Percentiles rank a stretch among this genome's conserved stretches.
phyloP scores from a whole-genome alignment of 2,329 filamentous ascomycete species.

The Orbilia javanica region DNA sequence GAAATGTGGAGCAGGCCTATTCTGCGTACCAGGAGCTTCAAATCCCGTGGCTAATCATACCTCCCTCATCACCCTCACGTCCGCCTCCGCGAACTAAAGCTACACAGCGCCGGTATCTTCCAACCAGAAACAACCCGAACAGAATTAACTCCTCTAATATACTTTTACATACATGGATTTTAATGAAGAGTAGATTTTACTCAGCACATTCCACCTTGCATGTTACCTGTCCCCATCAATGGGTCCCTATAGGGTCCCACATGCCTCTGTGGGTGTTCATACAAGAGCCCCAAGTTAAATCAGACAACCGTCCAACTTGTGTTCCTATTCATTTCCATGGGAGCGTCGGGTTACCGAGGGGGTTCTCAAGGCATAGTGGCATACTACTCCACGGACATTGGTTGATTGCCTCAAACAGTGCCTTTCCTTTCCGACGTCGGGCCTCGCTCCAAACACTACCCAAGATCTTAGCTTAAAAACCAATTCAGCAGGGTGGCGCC shows the following conservation, averaged over 20 bases:
- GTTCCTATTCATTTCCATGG: background rate
- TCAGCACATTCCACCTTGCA: background rate
- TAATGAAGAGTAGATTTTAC: conserved; percentile 18
- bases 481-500: background rate
- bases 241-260: background rate
- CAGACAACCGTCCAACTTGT: background rate
- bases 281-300: background rate
- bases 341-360: background rate
- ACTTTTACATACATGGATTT: conserved; percentile 18
- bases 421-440: background rate
- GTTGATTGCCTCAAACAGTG: background rate
- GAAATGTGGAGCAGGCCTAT: background rate
- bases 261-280: background rate
- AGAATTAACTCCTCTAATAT: conserved; percentile 8
- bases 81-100: background rate
- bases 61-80: background rate
- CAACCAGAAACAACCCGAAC: background rate
- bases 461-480: background rate
- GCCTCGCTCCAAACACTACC: background rate
- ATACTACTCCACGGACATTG: background rate
- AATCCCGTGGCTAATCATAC: background rate
- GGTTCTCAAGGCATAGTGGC: background rate
- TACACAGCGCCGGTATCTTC: background rate
- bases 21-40: background rate
- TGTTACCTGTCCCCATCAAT: background rate